phyloP scores from a whole-genome alignment of 2,329 filamentous ascomycete species.

The Colletotrichum tanaceti region DNA sequence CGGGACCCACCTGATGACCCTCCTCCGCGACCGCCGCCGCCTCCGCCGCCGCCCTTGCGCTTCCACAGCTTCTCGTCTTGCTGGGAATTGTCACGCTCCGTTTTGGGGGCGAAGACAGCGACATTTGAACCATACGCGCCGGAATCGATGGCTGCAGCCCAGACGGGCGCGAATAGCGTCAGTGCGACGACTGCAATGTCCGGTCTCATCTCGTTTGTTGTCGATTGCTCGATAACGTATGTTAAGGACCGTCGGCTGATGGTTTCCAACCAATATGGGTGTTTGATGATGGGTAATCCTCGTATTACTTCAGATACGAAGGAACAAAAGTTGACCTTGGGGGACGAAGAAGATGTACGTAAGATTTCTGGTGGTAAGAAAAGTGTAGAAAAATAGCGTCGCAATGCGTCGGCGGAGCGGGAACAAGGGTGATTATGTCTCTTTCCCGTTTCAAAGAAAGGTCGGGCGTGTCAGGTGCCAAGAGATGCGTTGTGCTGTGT shows the following conservation, averaged over 20 bases:
- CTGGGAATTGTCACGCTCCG: conserved; percentile 39
- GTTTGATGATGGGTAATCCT: background rate
- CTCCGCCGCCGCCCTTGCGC: conserved; percentile 69
- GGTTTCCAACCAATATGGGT: background rate
- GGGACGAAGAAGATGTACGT: background rate
- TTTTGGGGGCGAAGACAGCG: conserved; percentile 29
- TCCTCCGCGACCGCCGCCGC: conserved; percentile 58
- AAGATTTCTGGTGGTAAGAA: conserved; percentile 10
- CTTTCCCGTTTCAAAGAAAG: conserved; percentile 32
- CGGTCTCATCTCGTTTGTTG: conserved; percentile 48
- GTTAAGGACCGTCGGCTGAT: background rate
- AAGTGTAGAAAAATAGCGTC: conserved; percentile 7
- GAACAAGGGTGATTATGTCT: conserved; percentile 23
- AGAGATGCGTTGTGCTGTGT: conserved; percentile 16
- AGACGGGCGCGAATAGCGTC: conserved; percentile 43
- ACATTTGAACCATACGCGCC: conserved; percentile 40
- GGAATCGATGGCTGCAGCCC: conserved; percentile 44
- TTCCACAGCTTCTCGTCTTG: conserved; percentile 64
- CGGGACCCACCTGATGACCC: conserved; percentile 39
- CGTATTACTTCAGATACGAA: background rate
- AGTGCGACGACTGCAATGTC: conserved; percentile 47
- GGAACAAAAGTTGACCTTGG: background rate
- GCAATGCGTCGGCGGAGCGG: conserved; percentile 14
- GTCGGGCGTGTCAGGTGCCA: conserved; percentile 31
- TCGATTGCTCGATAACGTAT: conserved; percentile 8